Evolutionary conservation across 2,329 filamentous ascomycete genomes (phyloP).

Genomic region (Cryphonectria naterciae): DNA sequence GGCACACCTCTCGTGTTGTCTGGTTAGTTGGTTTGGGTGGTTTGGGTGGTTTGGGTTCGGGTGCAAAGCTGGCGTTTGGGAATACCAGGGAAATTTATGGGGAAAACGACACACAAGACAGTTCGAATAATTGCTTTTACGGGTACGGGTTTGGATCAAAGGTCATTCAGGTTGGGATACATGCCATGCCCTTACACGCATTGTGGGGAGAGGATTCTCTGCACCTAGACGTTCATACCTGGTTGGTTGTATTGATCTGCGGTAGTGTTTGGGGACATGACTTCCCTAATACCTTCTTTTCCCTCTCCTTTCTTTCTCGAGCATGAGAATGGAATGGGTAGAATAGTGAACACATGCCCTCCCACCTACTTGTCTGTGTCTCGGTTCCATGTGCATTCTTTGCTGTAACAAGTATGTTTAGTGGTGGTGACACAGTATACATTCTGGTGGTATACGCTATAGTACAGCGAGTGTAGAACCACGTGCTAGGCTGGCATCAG

Average conservation of each 20-base stretch:
- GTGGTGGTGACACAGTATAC: not conserved
- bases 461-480: not conserved
- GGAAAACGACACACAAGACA: not conserved
- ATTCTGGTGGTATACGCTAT: not conserved
- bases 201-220: not conserved
- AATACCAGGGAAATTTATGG: not conserved
- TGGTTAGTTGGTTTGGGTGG: not conserved
- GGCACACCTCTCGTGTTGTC: not conserved
- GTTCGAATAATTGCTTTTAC: not conserved
- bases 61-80: slow-evolving; percentile 6
- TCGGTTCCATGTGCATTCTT: not conserved
- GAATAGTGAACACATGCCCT: not conserved
- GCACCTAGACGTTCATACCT: not conserved
- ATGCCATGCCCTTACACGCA: not conserved
- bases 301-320: not conserved
- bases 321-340: not conserved
- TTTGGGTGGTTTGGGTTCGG: too few species aligned
- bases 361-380: not conserved
- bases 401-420: not conserved
- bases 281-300: not conserved
- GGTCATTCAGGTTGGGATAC: not conserved
- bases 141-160: not conserved
- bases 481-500: not conserved
- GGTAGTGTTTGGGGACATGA: not conserved
- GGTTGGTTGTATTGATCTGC: not conserved